These are phyloP conservation scores for Diaporthe vexans DNA, from an alignment of 2,329 filamentous ascomycete genomes.

Conservation along the genomic window DNA sequence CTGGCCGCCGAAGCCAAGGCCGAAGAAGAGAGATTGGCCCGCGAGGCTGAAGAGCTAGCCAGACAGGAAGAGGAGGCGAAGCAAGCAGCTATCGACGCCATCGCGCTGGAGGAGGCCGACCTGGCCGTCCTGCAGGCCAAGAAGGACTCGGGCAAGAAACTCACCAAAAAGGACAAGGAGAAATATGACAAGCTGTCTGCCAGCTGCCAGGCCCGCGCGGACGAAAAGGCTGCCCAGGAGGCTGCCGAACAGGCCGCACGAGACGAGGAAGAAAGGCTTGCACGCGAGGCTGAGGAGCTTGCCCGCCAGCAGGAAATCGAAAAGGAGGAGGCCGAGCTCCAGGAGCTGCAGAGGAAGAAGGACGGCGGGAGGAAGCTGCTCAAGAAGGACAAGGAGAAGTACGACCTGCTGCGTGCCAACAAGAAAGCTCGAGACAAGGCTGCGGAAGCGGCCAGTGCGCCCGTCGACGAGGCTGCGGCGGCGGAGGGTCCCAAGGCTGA, in stretches of 20 bases:
- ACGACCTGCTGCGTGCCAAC: constrained; percentile 38
- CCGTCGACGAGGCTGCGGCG: constrained; percentile 61
- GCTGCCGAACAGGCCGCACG: constrained; percentile 39
- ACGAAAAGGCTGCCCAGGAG: constrained; percentile 42
- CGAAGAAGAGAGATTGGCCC: constrained; percentile 37
- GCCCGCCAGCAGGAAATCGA: constrained; percentile 38
- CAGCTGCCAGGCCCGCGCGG: constrained; percentile 41
- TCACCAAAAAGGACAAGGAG: constrained; percentile 38
- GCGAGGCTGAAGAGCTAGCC: constrained; percentile 39
- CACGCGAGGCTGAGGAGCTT: constrained; percentile 41
- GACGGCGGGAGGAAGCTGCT: constrained; percentile 37
- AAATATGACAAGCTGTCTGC: constrained; percentile 36
- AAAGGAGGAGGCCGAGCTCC: constrained; percentile 45
- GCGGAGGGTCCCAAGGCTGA: constrained; percentile 37
- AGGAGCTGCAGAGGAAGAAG: constrained; percentile 46
- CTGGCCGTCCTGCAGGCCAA: constrained; percentile 40
- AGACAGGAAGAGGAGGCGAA: constrained; percentile 39
- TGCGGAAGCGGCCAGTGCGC: constrained; percentile 51
- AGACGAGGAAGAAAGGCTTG: constrained; percentile 41
- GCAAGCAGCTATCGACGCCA: constrained; percentile 38
- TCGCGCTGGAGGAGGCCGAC: constrained; percentile 41
- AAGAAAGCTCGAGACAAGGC: constrained; percentile 40
- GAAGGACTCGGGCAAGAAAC: constrained; percentile 39
- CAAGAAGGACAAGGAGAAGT: constrained; percentile 41
- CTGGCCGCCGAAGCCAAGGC: constrained; percentile 41